Evolutionary conservation across 2,329 filamentous ascomycete genomes (phyloP).

Genomic region (Shiraia sp.): DNA sequence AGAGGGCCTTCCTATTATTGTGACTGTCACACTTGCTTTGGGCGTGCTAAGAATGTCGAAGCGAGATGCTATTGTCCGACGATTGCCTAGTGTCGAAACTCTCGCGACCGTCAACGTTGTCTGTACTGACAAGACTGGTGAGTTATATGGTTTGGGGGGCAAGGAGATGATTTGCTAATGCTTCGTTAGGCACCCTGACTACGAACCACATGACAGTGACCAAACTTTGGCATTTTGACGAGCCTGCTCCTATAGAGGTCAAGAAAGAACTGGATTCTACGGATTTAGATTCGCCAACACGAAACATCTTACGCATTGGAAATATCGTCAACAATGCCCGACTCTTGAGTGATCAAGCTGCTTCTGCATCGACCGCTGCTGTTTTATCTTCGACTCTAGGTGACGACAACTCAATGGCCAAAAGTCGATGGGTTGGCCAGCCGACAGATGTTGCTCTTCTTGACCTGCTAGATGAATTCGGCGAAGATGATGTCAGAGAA

Average conservation of each 20-base stretch:
- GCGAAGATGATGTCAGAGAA: slow-evolving; percentile 88
- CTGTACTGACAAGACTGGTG: slow-evolving; percentile 95
- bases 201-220: slow-evolving; percentile 98
- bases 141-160: background rate
- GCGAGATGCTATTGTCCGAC: slow-evolving; percentile 90
- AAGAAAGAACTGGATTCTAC: slow-evolving; percentile 56
- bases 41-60: slow-evolving; percentile 96
- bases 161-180: background rate
- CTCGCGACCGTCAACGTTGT: slow-evolving; percentile 99
- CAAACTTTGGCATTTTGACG: slow-evolving; percentile 93
- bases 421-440: slow-evolving; percentile 93
- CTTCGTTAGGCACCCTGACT: slow-evolving; percentile 73
- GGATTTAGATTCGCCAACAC: slow-evolving; percentile 71
- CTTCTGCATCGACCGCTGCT: slow-evolving; percentile 72
- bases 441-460: slow-evolving; percentile 97
- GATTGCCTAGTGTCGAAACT: slow-evolving; percentile 95
- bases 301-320: slow-evolving; percentile 83
- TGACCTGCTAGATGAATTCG: slow-evolving; percentile 86
- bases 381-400: slow-evolving; percentile 84
- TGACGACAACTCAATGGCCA: slow-evolving; percentile 63
- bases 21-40: slow-evolving; percentile 92
- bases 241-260: slow-evolving; percentile 60
- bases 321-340: slow-evolving; percentile 97
- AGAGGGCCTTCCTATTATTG: slow-evolving; percentile 95
- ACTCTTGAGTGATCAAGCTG: slow-evolving; percentile 72